Conservation (phyloP, 2,329 filamentous ascomycete genomes). For the Plenodomus tracheiphilus region DNA sequence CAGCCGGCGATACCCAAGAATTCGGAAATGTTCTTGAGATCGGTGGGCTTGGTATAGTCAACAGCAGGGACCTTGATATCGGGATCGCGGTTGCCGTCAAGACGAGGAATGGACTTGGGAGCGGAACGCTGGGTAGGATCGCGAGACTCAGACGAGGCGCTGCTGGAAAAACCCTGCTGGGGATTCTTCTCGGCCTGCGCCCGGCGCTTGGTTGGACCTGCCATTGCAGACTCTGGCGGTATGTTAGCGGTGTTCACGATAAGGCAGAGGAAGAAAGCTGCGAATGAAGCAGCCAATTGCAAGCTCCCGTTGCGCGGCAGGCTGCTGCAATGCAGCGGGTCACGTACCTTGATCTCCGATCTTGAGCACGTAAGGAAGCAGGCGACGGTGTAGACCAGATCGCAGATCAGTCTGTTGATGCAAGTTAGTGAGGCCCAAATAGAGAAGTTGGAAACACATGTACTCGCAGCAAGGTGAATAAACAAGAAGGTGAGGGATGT, state of each 20-base stretch:
- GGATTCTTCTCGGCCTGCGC: constrained; percentile 33
- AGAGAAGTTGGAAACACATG: constrained; percentile 7
- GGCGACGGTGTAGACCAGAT: constrained; percentile 11
- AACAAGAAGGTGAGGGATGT: constrained; percentile 1
- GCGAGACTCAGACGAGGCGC: constrained; percentile 30
- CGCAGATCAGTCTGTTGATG: constrained; percentile 12
- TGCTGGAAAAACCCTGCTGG: constrained; percentile 25
- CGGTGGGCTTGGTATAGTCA: constrained; percentile 31
- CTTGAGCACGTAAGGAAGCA: constrained; percentile 1
- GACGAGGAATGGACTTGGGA: constrained; percentile 32
- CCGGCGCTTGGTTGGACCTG: constrained; percentile 41
- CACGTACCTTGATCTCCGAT: constrained; percentile 20
- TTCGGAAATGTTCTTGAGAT: constrained; percentile 44
- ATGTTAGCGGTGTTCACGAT: constrained; percentile 19
- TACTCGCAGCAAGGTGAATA: constrained; percentile 5
- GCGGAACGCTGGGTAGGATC: constrained; percentile 30
- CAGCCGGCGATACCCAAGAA: constrained; percentile 40
- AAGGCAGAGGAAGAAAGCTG: not conserved
- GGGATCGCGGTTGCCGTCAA: constrained; percentile 44
- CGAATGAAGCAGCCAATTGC: not conserved
- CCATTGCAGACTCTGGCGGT: constrained; percentile 38
- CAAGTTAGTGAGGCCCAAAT: constrained; percentile 17
- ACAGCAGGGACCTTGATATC: constrained; percentile 2
- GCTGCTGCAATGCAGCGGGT: not conserved
- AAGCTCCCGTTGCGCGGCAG: not conserved